Evolutionary conservation across 2,329 filamentous ascomycete species (phyloP).

Genomic region (Diplodia seriata): DNA sequence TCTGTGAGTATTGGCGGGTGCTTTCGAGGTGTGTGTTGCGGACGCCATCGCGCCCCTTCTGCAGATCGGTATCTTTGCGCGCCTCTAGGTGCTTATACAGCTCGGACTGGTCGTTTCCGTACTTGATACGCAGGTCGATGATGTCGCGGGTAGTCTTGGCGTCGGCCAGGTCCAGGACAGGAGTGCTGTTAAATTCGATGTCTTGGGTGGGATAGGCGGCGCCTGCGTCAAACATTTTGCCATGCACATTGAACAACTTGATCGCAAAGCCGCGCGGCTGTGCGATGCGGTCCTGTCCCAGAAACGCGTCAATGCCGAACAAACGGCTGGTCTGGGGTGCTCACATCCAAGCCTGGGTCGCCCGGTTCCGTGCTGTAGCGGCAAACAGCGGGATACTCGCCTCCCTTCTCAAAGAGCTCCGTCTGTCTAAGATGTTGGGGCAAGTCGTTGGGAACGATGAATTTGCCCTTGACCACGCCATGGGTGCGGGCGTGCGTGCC

Average conservation of each 20-base stretch:
- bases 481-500: constrained; percentile 57
- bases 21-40: constrained; percentile 51
- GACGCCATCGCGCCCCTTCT: constrained; percentile 50
- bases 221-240: constrained; percentile 51
- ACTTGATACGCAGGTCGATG: constrained; percentile 50
- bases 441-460: constrained; percentile 52
- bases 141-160: constrained; percentile 56
- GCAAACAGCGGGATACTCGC: constrained; percentile 46
- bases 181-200: constrained; percentile 59
- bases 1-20: constrained; percentile 54
- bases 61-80: constrained; percentile 48
- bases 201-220: constrained; percentile 51
- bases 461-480: constrained; percentile 56
- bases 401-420: constrained; percentile 46
- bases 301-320: neutral
- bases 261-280: constrained; percentile 57
- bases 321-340: neutral
- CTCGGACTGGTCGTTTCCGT: constrained; percentile 48
- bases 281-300: constrained; percentile 48
- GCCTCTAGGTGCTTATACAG: constrained; percentile 53
- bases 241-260: constrained; percentile 59
- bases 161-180: constrained; percentile 56
- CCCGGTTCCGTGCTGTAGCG: constrained; percentile 51
- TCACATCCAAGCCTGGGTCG: constrained; percentile 48
- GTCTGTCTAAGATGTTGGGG: constrained; percentile 54